Evolutionary conservation across 495 filamentous ascomycete genomes (phyloP).

Genomic region (Penicillium samsonianum): DNA sequence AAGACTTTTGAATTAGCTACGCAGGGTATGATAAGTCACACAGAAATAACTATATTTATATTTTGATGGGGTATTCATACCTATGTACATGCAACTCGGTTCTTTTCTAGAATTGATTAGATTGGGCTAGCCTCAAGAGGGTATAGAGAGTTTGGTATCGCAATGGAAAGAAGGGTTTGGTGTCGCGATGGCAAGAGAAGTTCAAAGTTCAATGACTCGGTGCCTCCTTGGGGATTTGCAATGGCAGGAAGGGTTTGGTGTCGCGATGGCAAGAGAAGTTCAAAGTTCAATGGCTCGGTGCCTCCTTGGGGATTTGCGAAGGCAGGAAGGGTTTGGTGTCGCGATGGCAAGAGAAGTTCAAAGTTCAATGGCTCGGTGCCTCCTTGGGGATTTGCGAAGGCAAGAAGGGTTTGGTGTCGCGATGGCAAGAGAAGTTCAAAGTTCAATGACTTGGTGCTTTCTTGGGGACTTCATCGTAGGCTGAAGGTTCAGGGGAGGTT

Average conservation of each 20-base stretch:
- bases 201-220: too few species aligned
- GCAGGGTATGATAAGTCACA: not conserved
- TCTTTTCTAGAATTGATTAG: not conserved
- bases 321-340: too few species aligned
- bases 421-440: too few species aligned
- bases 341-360: too few species aligned
- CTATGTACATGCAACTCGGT: constrained; percentile 20
- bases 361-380: too few species aligned
- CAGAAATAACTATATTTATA: not conserved
- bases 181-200: too few species aligned
- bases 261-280: too few species aligned
- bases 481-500: constrained; percentile 12
- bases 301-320: too few species aligned
- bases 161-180: not conserved
- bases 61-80: constrained; percentile 12
- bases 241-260: too few species aligned
- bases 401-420: not conserved
- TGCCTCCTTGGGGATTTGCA: too few species aligned
- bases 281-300: too few species aligned
- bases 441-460: constrained; percentile 7
- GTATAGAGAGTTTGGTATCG: not conserved
- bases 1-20: not conserved
- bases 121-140: not conserved
- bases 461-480: constrained; percentile 16
- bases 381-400: too few species aligned